Evolutionary conservation across 176 grass and related monocot genomes (phyloP).

Genomic region (Phyllostachys edulis): DNA sequence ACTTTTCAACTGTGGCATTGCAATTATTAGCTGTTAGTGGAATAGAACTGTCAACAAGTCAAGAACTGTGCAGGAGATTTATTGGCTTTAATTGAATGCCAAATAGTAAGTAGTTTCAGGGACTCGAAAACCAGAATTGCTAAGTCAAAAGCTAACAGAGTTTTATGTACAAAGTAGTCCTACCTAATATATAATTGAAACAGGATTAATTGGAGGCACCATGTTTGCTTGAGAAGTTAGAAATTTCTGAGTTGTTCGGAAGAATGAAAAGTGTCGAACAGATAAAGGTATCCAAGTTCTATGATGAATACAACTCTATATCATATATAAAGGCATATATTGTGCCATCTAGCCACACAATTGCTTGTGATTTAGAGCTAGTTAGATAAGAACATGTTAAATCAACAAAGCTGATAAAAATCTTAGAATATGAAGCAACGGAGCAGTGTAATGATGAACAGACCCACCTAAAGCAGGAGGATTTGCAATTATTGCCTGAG

Average conservation of each 20-base stretch:
- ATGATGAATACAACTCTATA: not conserved
- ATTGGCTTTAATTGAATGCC: not conserved
- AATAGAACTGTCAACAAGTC: not conserved
- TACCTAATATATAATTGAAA: not conserved
- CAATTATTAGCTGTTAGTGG: not conserved
- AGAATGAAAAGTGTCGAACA: not conserved
- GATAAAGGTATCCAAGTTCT: not conserved
- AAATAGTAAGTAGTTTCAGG: not conserved
- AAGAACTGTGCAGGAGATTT: not conserved
- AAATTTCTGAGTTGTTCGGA: not conserved
- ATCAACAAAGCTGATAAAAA: constrained; percentile 7
- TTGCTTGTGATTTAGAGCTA: not conserved
- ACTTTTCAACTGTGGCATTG: constrained; percentile 1
- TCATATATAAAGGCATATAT: not conserved
- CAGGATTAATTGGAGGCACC: not conserved
- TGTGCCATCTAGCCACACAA: not conserved
- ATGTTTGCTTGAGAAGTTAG: not conserved
- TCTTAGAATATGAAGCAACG: constrained; percentile 8
- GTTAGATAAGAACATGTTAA: not conserved
- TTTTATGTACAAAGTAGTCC: not conserved
- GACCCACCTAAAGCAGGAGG: constrained; percentile 91
- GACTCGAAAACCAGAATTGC: constrained; percentile 7
- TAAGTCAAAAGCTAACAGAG: constrained; percentile 1
- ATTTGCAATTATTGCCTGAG: constrained; percentile 97
- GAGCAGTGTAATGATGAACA: constrained; percentile 29